Percentiles rank a stretch among this genome's conserved stretches.
Conservation (phyloP, 495 filamentous ascomycete genomes). For the Copromyces sp. region DNA sequence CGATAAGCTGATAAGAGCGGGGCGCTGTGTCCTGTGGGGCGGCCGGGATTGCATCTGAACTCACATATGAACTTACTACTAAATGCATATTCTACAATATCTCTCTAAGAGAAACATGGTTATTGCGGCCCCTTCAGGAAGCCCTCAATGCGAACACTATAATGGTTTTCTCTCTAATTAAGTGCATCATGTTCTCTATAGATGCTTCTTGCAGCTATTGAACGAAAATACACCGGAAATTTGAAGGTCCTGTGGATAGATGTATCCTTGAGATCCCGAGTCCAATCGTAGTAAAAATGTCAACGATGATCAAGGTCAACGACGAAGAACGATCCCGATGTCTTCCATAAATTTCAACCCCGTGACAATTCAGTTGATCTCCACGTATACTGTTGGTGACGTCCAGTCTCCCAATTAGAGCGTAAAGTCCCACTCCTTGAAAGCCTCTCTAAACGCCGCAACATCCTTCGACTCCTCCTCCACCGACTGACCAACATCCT, state of each 20-base stretch:
- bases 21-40: not conserved
- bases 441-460: conserved; percentile 72
- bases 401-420: not conserved
- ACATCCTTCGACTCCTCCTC: conserved; percentile 72
- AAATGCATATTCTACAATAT: not conserved
- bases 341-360: not conserved
- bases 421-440: conserved; percentile 77
- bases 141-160: not conserved
- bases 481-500: conserved; percentile 64
- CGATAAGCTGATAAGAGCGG: conserved; percentile 27
- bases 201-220: not conserved
- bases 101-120: not conserved
- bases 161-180: not conserved
- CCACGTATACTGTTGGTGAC: not conserved
- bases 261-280: not conserved
- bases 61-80: not conserved
- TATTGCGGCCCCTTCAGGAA: not conserved
- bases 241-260: not conserved
- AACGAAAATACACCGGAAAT: not conserved
- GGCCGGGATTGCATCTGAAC: not conserved
- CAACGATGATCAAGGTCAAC: not conserved
- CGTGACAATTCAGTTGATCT: not conserved
- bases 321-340: not conserved
- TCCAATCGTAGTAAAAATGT: not conserved
- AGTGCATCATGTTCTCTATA: not conserved